Percentiles rank a stretch among this genome's conserved stretches.
Evolutionary conservation across 805 yeast genomes (phyloP).

Genomic region (Barnettozyma salicaria): DNA sequence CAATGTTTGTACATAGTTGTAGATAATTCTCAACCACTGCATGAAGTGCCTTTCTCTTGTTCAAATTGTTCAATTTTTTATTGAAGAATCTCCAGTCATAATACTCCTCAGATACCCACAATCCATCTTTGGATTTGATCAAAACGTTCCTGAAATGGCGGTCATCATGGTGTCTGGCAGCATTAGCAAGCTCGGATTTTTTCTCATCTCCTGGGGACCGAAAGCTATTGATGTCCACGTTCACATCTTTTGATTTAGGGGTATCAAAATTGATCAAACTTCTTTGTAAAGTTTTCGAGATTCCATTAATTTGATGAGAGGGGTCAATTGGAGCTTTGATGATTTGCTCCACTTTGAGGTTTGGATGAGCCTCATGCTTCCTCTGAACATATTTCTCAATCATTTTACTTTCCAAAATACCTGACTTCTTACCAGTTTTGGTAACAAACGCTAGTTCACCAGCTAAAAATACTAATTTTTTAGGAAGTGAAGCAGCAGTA

Average conservation of each 20-base stretch:
- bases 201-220: conserved; percentile 26
- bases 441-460: conserved; percentile 37
- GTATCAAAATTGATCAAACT: conserved; percentile 26
- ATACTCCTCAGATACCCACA: conserved; percentile 30
- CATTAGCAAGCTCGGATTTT: conserved; percentile 26
- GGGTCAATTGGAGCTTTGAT: conserved; percentile 29
- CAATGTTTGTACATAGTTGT: conserved; percentile 37
- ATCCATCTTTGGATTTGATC: conserved; percentile 30
- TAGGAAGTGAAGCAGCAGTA: conserved; percentile 41
- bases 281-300: conserved; percentile 26
- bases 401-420: conserved; percentile 30
- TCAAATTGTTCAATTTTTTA: conserved; percentile 31
- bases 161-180: conserved; percentile 28
- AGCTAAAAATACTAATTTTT: conserved; percentile 35
- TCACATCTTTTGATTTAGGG: conserved; percentile 15
- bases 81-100: conserved; percentile 69
- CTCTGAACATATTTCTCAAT: conserved; percentile 30
- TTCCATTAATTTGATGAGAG: conserved; percentile 22
- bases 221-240: conserved; percentile 23
- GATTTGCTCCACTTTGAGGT: conserved; percentile 26
- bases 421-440: conserved; percentile 28
- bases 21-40: conserved; percentile 41
- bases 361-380: conserved; percentile 19
- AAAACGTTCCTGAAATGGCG: conserved; percentile 30
- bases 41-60: conserved; percentile 41